A percentile compares a stretch with the other conserved stretches of the same genome.
Evolutionary conservation across 352 stramenopile genomes (phyloP).

Genomic region (Phytophthora chlamydospora): DNA sequence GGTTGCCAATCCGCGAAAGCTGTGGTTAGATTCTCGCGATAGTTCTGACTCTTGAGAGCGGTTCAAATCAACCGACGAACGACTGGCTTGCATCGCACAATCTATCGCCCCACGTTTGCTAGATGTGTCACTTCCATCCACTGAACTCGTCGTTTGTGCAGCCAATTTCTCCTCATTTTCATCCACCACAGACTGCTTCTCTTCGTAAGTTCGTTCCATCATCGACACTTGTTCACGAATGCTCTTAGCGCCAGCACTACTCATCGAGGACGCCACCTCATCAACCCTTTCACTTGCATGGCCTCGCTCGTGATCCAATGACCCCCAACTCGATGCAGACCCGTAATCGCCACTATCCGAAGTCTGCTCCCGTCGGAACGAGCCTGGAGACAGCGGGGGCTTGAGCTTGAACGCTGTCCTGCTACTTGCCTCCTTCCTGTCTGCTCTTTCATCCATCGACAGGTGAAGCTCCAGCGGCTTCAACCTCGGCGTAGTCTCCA

Average conservation of each 20-base stretch:
- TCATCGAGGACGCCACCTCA: neutral
- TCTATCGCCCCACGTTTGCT: neutral
- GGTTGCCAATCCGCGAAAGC: neutral
- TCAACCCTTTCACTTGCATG: neutral
- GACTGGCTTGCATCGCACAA: conserved; percentile 4
- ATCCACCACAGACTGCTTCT: neutral
- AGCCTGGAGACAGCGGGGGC: conserved; percentile 22
- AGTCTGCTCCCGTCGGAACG: neutral
- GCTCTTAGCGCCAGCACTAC: conserved; percentile 1
- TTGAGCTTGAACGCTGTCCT: conserved; percentile 3
- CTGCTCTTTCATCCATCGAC: conserved; percentile 3
- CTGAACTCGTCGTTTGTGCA: conserved; percentile 1
- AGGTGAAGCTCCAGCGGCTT: conserved; percentile 16
- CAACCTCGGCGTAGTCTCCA: conserved; percentile 2
- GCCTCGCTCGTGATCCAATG: conserved; percentile 1
- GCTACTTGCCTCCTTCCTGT: conserved; percentile 2
- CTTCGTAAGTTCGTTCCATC: neutral
- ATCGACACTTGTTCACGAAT: neutral
- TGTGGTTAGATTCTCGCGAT: neutral
- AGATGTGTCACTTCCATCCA: neutral
- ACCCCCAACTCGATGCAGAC: conserved; percentile 9
- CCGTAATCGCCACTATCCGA: neutral
- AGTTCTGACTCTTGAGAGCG: neutral
- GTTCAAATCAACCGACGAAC: neutral
- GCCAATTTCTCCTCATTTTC: neutral